Evolutionary conservation across 495 filamentous ascomycete genomes (phyloP), one percentile per base, ranked within the genome.

Genomic region (Bacidia gigantensis): DNA sequence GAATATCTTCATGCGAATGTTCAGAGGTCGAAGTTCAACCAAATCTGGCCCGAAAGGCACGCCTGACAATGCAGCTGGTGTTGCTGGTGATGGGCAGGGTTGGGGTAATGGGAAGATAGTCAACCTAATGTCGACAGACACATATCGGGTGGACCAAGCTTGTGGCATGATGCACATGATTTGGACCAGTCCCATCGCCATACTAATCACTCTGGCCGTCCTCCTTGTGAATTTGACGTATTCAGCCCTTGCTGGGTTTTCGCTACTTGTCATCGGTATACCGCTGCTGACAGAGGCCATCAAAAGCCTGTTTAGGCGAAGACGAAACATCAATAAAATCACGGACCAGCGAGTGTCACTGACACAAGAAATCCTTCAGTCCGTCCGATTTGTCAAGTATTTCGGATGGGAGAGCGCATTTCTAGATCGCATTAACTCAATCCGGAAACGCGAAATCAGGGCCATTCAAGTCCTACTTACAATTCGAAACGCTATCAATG

Each of bases 351-450:
- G 90, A 40, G 89, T 97, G 5, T 82, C 83, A 44, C 70, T 97
- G 32, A 96, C 89, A 0, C 90, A 96, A 61, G 90, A 97, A 60
- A 93, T 97, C 29, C 64, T 97, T 20, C 83, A 88, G 54, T 84
- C 84, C 1, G 89, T 95, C 43, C 77, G 88, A 17, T 96, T 97
- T 59, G 89, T 97, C 64, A 97, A 97, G 65, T 95, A 77, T 67
- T 96, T 95, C 62, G 90, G 86, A 7, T 97, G 90, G 90, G 90
- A 97, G 60, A 80, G 73, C 29, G 80, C 82, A 44, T 97, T 97
- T 63, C 69, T 95, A 3, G 69, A 74, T n/a, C 78, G 88, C 17
- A 71, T 97, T 10, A 72, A 75, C 46, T 72, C 79, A 18, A 83
- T 90, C 49, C 79, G 90, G 43, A 70, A 68, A 25, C 72, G 72